Conservation (phyloP, 306 rosid species). For the Prunus padus region DNA sequence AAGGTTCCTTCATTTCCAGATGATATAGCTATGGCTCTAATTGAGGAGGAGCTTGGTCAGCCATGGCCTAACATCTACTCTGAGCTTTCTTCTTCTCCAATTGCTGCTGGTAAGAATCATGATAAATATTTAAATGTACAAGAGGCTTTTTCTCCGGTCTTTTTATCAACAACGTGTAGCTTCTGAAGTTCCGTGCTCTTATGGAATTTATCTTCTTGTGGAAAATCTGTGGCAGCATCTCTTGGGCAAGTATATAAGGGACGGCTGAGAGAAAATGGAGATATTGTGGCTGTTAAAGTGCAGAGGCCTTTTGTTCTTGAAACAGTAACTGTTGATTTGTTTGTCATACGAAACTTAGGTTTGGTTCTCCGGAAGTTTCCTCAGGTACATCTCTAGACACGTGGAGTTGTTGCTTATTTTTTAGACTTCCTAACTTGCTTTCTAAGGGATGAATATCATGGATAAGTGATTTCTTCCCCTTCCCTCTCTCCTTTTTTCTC, state of each 20-base stretch:
- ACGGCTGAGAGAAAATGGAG: slow-evolving; percentile 86
- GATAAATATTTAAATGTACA: slow-evolving; percentile 37
- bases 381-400: slow-evolving; percentile 56
- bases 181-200: slow-evolving; percentile 22
- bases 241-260: slow-evolving; percentile 99
- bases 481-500: slow-evolving; percentile 16
- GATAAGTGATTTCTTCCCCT: slow-evolving; percentile 20
- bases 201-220: slow-evolving; percentile 23
- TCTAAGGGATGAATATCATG: slow-evolving; percentile 16
- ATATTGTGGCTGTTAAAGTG: slow-evolving; percentile 96
- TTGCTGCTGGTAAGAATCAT: slow-evolving; percentile 84
- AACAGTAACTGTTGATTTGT: slow-evolving; percentile 90
- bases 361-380: slow-evolving; percentile 88
- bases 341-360: slow-evolving; percentile 81
- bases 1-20: slow-evolving; percentile 99
- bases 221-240: slow-evolving; percentile 72
- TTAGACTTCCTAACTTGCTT: neutral
- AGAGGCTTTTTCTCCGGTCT: neutral
- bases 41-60: slow-evolving; percentile 97
- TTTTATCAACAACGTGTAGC: slow-evolving; percentile 24
- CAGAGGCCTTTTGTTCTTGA: slow-evolving; percentile 98
- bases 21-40: slow-evolving; percentile 95
- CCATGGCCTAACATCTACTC: slow-evolving; percentile 90
- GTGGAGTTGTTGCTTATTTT: slow-evolving; percentile 16
- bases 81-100: slow-evolving; percentile 91